Percentiles rank a stretch among this genome's conserved stretches.
Evolutionary conservation across 2,329 filamentous ascomycete genomes (phyloP).

Genomic region (Colletotrichum falcatum): DNA sequence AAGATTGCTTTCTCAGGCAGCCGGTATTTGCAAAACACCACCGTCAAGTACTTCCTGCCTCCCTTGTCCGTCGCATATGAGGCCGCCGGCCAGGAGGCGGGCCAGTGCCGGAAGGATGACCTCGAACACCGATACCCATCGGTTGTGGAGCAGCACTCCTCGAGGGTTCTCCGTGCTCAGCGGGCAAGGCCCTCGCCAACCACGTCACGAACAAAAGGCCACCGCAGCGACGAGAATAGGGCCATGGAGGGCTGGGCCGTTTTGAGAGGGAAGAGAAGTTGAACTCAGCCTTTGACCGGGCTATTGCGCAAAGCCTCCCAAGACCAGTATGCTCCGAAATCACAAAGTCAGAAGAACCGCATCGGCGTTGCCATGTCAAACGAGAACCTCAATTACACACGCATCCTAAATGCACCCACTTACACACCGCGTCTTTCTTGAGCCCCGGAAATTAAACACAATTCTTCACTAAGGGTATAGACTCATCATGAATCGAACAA

Average conservation of each 20-base stretch:
- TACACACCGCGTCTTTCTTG: background rate
- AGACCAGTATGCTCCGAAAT: background rate
- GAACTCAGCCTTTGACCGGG: background rate
- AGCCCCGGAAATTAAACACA: slow-evolving; percentile 12
- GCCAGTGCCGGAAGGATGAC: background rate
- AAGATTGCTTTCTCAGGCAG: background rate
- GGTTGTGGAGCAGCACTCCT: background rate
- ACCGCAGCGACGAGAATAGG: background rate
- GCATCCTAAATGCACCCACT: background rate
- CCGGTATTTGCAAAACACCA: background rate
- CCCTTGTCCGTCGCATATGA: background rate
- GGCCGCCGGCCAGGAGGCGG: background rate
- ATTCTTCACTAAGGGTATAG: slow-evolving; percentile 42
- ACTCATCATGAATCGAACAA: slow-evolving; percentile 41
- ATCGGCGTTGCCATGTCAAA: too few species aligned
- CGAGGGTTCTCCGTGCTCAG: background rate
- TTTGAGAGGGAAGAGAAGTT: background rate
- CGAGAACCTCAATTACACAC: background rate
- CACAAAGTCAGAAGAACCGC: background rate
- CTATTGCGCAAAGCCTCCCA: background rate
- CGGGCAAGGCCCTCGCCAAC: background rate
- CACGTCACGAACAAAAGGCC: background rate
- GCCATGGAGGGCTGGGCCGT: background rate
- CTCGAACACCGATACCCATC: background rate
- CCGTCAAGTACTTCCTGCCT: background rate